Base-by-base conservation (phyloP, 2,329 filamentous ascomycete species). In the Venturia aucupariae region DNA sequence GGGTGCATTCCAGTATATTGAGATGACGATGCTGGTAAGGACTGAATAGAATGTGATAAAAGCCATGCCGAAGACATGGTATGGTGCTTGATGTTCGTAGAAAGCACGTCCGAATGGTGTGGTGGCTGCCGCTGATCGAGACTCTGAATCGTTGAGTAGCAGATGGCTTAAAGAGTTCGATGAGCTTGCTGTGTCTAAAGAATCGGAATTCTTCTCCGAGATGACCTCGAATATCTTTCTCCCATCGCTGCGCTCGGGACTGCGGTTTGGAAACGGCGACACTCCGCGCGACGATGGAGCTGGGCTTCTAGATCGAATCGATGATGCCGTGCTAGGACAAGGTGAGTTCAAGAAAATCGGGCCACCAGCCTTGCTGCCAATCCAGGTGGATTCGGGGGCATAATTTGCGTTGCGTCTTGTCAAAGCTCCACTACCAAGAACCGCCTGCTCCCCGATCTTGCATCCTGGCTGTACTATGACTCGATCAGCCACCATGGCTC, bases 401-500 rank as follows among this genome's bases (percentile, higher is more conserved):
- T 83, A 85, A 13, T 68, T 67, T 24, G 75, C 76, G 35, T 77
- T 76, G 4, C 82, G 74, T 19, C 75, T 73, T 0, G 82, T 80
- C 60, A 84, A 70, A 13, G 82, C 79, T 24, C 82, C 83, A 32
- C 81, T 83, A 1, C 83, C 83, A 71, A 85, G 78, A 19, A 81
- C 79, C 0, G 80, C 75, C 51, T 76, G 72, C 55, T 80, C 73
- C 2, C 80, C 82, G 38, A 85, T 72, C 4, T 74, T 73, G 4
- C 82, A 78, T 22, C 82, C 82, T 2, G 83, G 82, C 10, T 82
- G 75, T 19, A 83, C 73, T 3, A 79, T 76, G 1, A 82, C 82
- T 24, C 82, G 78, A 68, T 85, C 83, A 2, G 82, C 82, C 65
- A 85, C 79, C 82, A 85, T 85, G 24, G 81, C 77, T 1, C 79